Percentiles rank a stretch among this genome's conserved stretches.
phyloP scores from a whole-genome alignment of 805 yeast species.

The Lipomyces chichibuensis region DNA sequence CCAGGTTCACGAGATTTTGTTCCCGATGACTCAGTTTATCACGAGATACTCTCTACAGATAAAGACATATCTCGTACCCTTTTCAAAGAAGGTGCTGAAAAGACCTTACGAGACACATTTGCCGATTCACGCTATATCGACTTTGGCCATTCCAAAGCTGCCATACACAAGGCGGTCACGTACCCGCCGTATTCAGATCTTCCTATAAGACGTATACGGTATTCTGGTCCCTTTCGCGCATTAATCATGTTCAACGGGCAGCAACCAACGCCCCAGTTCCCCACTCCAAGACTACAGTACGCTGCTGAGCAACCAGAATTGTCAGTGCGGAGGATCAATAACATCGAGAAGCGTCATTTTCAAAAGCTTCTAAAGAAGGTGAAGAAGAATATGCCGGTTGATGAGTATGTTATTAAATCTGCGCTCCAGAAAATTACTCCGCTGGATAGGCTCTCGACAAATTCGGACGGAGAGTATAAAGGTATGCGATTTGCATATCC shows the following conservation, averaged over 20 bases:
- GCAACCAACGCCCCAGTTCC: background rate
- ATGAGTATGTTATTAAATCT: background rate
- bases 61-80: background rate
- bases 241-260: background rate
- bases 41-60: background rate
- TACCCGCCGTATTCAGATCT: conserved; percentile 6
- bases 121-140: conserved; percentile 6
- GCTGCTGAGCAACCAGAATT: conserved; percentile 6
- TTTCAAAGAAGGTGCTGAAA: background rate
- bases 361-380: background rate
- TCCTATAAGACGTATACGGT: conserved; percentile 6
- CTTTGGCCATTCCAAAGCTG: background rate
- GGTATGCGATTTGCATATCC: background rate
- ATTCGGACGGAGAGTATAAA: background rate
- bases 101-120: background rate
- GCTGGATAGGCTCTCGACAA: background rate
- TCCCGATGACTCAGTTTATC: background rate
- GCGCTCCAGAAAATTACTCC: background rate
- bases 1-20: background rate
- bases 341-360: conserved; percentile 15
- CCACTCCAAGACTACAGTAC: conserved; percentile 1
- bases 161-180: conserved; percentile 1
- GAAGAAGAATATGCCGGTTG: background rate
- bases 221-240: conserved; percentile 21
- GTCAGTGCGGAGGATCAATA: conserved; percentile 10